Percentiles rank a stretch among this genome's conserved stretches.
These are phyloP conservation scores for Penicillium paneum DNA, from an alignment of 2,329 filamentous ascomycete species.

Conservation along the genomic window DNA sequence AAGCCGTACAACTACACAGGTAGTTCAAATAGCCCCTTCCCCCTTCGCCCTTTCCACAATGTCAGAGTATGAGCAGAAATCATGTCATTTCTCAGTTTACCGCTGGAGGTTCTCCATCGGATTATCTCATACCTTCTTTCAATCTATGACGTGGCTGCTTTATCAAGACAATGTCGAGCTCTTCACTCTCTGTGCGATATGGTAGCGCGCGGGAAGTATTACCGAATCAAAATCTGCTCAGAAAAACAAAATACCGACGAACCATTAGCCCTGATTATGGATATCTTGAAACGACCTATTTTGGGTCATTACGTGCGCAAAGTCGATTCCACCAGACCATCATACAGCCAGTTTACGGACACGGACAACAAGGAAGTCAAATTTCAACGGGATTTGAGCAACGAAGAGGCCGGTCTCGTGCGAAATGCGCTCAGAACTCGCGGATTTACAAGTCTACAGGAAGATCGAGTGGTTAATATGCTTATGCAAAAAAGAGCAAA, in stretches of 20 bases:
- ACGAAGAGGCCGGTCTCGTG: slow-evolving; percentile 14
- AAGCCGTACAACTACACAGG: too few relatives aligned
- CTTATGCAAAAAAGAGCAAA: slow-evolving; percentile 9
- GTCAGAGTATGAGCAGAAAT: too few relatives aligned
- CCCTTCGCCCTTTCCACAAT: background rate
- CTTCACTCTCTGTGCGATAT: slow-evolving; percentile 17
- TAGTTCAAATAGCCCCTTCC: background rate
- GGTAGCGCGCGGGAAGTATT: slow-evolving; percentile 10
- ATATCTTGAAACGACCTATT: slow-evolving; percentile 18
- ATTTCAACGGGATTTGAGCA: slow-evolving; percentile 7
- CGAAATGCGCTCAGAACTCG: slow-evolving; percentile 10
- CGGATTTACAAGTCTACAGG: slow-evolving; percentile 8
- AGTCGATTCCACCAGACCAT: slow-evolving; percentile 7
- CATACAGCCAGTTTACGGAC: background rate
- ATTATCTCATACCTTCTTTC: slow-evolving; percentile 13
- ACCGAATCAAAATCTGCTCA: slow-evolving; percentile 8
- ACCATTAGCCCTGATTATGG: slow-evolving; percentile 17
- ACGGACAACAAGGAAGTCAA: background rate
- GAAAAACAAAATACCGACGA: slow-evolving; percentile 2
- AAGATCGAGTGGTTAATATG: slow-evolving; percentile 18
- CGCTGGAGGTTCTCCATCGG: slow-evolving; percentile 1
- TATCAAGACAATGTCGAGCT: slow-evolving; percentile 11
- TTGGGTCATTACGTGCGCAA: slow-evolving; percentile 20
- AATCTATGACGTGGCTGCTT: slow-evolving; percentile 13
- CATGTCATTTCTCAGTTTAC: slow-evolving; percentile 1